These are phyloP conservation scores for Pseudogymnoascus sp. DNA, from an alignment of 2,329 filamentous ascomycete genomes.

Conservation along the genomic window DNA sequence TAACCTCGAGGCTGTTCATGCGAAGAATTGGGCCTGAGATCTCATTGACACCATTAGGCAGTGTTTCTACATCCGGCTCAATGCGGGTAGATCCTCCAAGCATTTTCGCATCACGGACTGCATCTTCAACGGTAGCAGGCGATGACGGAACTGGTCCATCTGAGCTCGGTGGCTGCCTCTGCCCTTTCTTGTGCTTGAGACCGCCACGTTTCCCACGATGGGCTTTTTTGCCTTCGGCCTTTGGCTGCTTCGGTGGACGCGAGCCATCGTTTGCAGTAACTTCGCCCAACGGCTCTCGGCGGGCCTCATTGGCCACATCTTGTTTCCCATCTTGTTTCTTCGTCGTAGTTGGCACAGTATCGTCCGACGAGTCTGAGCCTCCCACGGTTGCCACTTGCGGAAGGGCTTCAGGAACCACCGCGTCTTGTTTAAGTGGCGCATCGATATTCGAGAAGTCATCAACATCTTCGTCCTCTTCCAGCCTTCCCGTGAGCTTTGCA, in stretches of 20 bases:
- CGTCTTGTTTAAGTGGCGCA: neutral
- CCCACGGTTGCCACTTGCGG: neutral
- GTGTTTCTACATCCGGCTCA: constrained; percentile 53
- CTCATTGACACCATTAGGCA: constrained; percentile 49
- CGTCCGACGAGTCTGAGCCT: neutral
- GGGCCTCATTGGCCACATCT: neutral
- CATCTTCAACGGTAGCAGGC: constrained; percentile 47
- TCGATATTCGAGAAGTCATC: constrained; percentile 1
- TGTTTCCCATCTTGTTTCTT: constrained; percentile 27
- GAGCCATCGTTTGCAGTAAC: neutral
- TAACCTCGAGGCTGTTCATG: constrained; percentile 56
- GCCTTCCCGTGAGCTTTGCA: neutral
- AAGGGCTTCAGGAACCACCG: neutral
- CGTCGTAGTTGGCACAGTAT: constrained; percentile 14
- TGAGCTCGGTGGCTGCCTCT: constrained; percentile 37
- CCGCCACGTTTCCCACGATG: constrained; percentile 66
- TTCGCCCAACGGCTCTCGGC: neutral
- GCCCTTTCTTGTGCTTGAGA: constrained; percentile 51
- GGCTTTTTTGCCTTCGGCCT: constrained; percentile 54
- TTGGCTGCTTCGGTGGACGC: constrained; percentile 7
- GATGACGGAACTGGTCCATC: constrained; percentile 34
- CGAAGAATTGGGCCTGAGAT: constrained; percentile 50
- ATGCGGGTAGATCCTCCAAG: constrained; percentile 43
- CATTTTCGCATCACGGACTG: constrained; percentile 49
- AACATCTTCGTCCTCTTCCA: constrained; percentile 1